These are phyloP conservation scores for Cladophialophora immunda DNA, from an alignment of 2,329 filamentous ascomycete species.

Conservation along the genomic window DNA sequence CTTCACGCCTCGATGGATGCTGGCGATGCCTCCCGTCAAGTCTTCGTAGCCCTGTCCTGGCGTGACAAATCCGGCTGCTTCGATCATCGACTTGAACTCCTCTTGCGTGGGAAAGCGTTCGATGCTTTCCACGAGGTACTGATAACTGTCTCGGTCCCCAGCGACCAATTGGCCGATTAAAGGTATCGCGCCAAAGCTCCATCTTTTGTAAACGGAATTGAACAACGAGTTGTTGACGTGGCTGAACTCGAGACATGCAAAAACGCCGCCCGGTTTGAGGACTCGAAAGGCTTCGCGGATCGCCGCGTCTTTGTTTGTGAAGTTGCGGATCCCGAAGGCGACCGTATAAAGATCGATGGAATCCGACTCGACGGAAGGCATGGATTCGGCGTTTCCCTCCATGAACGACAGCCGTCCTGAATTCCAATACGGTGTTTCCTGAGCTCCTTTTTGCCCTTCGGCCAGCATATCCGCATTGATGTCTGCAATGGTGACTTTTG, in stretches of 20 bases:
- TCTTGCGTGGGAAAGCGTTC: constrained; percentile 88
- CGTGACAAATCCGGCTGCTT: constrained; percentile 73
- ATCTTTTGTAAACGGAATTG: constrained; percentile 88
- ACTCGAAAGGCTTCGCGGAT: constrained; percentile 85
- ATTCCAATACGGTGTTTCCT: constrained; percentile 67
- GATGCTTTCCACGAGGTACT: constrained; percentile 98
- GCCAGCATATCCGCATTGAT: constrained; percentile 96
- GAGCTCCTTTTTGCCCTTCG: constrained; percentile 82
- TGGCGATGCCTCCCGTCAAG: constrained; percentile 88
- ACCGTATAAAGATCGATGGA: constrained; percentile 97
- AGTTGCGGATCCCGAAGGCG: constrained; percentile 96
- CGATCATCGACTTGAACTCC: constrained; percentile 84
- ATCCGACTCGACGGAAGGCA: constrained; percentile 70
- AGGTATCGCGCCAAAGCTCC: constrained; percentile 94
- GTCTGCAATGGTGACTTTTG: constrained; percentile 89
- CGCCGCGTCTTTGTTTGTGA: constrained; percentile 87
- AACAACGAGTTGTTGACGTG: constrained; percentile 81
- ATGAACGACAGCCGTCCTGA: constrained; percentile 72
- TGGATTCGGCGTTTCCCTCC: constrained; percentile 86
- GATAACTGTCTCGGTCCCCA: constrained; percentile 93
- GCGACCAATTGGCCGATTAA: constrained; percentile 95
- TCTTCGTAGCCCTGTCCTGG: constrained; percentile 88
- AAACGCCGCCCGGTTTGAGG: constrained; percentile 91
- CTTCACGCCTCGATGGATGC: constrained; percentile 97
- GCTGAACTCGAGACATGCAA: constrained; percentile 95